Evolutionary conservation across 2,329 filamentous ascomycete species (phyloP).

Genomic region (Bertia moriformis): DNA sequence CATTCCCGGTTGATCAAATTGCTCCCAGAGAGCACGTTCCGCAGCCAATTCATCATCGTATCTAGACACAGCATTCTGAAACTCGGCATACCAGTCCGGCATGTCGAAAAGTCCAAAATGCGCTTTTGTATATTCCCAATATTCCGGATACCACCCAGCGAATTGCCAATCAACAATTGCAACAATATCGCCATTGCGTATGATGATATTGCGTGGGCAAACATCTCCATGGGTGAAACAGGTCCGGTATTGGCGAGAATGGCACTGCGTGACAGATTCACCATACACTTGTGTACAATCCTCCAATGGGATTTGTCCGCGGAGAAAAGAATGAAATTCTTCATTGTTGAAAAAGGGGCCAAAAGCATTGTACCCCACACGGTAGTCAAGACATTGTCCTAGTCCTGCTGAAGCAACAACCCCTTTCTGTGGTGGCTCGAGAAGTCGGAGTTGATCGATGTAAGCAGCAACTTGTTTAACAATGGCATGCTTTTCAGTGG

Average conservation of each 20-base stretch:
- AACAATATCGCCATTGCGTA: slow-evolving; percentile 1
- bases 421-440: slow-evolving; percentile 6
- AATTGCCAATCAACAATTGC: slow-evolving; percentile 3
- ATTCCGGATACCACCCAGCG: slow-evolving; percentile 1
- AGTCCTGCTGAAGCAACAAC: slow-evolving; percentile 10
- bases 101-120: too few species aligned
- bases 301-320: too few species aligned
- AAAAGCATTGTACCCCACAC: slow-evolving; percentile 9
- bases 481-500: slow-evolving; percentile 6
- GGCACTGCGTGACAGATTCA: slow-evolving; percentile 6
- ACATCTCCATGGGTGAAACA: slow-evolving; percentile 5
- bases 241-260: slow-evolving; percentile 4
- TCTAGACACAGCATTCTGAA: too few species aligned
- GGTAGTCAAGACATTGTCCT: slow-evolving; percentile 12
- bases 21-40: too few species aligned
- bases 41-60: too few species aligned
- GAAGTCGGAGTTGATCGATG: slow-evolving; percentile 8
- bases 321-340: slow-evolving; percentile 16
- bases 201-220: slow-evolving; percentile 1
- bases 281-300: too few species aligned
- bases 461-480: slow-evolving; percentile 8
- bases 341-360: slow-evolving; percentile 16
- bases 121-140: slow-evolving; percentile 1
- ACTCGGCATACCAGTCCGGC: too few species aligned
- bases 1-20: too few species aligned